Conservation (phyloP, 352 stramenopile species). For the Pseudoperonospora humuli region DNA sequence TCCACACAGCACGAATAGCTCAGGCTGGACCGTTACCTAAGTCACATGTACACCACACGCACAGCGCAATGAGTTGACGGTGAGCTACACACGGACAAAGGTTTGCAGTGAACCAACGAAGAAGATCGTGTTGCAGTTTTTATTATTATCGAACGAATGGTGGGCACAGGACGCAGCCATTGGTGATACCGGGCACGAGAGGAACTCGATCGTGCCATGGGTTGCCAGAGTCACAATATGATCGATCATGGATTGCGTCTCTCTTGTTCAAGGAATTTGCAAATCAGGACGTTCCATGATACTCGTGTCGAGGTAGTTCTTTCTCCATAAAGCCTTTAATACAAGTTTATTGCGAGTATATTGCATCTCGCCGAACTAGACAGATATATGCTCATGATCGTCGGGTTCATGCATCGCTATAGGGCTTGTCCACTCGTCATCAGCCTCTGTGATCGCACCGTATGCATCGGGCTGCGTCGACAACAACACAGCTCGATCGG, state of each 20-base stretch:
- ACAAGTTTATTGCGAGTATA: constrained; percentile 10
- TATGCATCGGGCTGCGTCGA: constrained; percentile 29
- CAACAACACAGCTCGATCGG: constrained; percentile 31
- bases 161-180: neutral
- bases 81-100: neutral
- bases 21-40: constrained; percentile 49
- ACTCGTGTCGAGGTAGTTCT: too few relatives aligned
- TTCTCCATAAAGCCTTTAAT: neutral
- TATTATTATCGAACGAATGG: constrained; percentile 25
- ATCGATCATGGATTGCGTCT: too few relatives aligned
- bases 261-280: too few relatives aligned
- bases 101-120: too few relatives aligned
- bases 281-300: too few relatives aligned
- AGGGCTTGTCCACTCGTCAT: constrained; percentile 28
- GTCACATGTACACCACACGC: constrained; percentile 5
- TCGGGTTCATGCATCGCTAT: constrained; percentile 20
- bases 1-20: constrained; percentile 39
- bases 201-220: neutral
- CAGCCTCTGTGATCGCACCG: constrained; percentile 27
- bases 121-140: constrained; percentile 16
- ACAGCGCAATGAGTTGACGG: constrained; percentile 1
- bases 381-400: constrained; percentile 24
- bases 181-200: neutral
- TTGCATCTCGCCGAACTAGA: constrained; percentile 14
- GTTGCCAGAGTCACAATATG: too few relatives aligned